Evolutionary conservation across 139 green algal genomes (phyloP).

Genomic region (Tetradesmus lagerheimii): DNA sequence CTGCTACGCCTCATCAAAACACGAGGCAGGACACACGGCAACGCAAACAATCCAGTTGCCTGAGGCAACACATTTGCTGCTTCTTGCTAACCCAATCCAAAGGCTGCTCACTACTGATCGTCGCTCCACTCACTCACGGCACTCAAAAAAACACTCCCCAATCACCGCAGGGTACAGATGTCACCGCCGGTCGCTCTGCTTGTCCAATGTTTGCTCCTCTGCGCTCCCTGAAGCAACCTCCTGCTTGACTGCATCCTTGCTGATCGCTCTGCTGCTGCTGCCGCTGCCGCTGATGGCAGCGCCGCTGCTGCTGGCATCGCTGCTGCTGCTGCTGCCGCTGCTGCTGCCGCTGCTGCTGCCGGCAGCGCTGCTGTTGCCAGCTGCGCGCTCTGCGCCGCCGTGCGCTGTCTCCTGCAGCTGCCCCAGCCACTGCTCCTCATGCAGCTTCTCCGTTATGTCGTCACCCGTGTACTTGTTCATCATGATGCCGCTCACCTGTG

Average conservation of each 20-base stretch:
- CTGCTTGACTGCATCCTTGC: neutral
- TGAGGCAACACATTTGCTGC: no score
- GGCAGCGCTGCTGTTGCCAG: neutral
- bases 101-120: no score
- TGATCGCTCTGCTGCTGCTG: neutral
- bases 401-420: constrained; percentile 46
- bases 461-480: constrained; percentile 52
- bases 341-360: constrained; percentile 2
- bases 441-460: constrained; percentile 46
- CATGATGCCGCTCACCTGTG: constrained; percentile 51
- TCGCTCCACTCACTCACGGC: neutral
- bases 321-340: neutral
- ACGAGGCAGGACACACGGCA: no score
- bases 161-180: neutral
- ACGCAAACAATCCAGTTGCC: no score
- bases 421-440: constrained; percentile 51
- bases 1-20: neutral
- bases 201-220: neutral
- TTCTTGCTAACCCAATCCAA: no score
- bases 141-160: neutral
- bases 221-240: neutral
- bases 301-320: constrained; percentile 6
- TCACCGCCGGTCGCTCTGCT: neutral
- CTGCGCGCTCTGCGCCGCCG: constrained; percentile 15
- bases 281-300: neutral